Evolutionary conservation across 148 eudicot species (phyloP).

Genomic region (Mesembryanthemum crystallinum): DNA sequence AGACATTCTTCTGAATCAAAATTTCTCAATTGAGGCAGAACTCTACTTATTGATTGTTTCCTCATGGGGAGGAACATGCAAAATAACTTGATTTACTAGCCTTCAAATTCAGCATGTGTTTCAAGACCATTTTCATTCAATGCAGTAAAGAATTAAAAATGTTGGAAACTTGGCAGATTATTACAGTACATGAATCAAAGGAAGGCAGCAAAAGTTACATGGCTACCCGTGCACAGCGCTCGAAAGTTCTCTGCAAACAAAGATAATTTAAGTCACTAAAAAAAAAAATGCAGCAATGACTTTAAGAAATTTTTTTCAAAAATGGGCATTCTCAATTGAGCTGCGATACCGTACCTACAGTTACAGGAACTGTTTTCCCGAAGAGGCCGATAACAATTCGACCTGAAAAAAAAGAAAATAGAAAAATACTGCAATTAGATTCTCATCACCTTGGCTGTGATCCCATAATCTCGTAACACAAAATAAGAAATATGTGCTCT

Average conservation of each 20-base stretch:
- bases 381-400: slow-evolving; percentile 86
- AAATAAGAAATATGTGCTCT: neutral
- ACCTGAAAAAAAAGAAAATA: slow-evolving; percentile 52
- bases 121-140: neutral
- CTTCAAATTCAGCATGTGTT: neutral
- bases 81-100: neutral
- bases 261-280: slow-evolving; percentile 9
- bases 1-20: neutral
- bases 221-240: slow-evolving; percentile 98
- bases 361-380: slow-evolving; percentile 83
- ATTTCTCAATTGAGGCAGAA: neutral
- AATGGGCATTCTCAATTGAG: neutral
- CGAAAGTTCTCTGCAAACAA: slow-evolving; percentile 87
- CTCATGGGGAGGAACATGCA: slow-evolving; percentile 1
- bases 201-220: slow-evolving; percentile 43
- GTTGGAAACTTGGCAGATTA: neutral
- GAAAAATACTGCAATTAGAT: slow-evolving; percentile 13
- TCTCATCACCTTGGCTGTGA: neutral
- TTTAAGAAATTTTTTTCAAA: neutral
- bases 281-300: neutral
- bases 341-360: slow-evolving; percentile 54
- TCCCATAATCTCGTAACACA: neutral
- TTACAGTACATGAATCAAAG: neutral
- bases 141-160: neutral
- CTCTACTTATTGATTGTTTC: neutral